Percentiles rank a stretch among this genome's conserved stretches.
Evolutionary conservation across 1,284 basidiomycete species (phyloP).

Genomic region (Cystobasidiaceae sp.): DNA sequence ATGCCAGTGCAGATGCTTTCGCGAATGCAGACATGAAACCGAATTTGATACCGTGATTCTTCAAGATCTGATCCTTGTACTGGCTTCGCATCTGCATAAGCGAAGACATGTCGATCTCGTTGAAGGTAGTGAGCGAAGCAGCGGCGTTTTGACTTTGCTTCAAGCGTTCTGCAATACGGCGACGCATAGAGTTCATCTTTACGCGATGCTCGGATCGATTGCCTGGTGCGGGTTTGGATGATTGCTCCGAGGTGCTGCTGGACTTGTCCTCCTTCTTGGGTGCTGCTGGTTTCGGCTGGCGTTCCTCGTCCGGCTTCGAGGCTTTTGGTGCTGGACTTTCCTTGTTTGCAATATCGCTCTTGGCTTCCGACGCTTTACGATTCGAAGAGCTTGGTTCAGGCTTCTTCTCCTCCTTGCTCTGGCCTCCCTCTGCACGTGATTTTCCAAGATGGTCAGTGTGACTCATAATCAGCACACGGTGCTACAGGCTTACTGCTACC

Average conservation of each 20-base stretch:
- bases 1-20: conserved; percentile 74
- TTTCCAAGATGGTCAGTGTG: neutral
- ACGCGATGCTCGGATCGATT: conserved; percentile 80
- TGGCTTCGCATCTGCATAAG: conserved; percentile 88
- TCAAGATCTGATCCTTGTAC: conserved; percentile 90
- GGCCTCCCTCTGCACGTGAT: conserved; percentile 8
- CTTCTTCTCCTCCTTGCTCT: conserved; percentile 40
- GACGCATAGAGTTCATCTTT: conserved; percentile 97
- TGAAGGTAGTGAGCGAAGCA: conserved; percentile 95
- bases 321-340: conserved; percentile 49
- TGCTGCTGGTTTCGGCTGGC: conserved; percentile 47
- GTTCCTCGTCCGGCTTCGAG: conserved; percentile 5
- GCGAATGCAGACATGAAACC: conserved; percentile 99
- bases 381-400: conserved; percentile 31
- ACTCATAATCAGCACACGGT: neutral
- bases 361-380: conserved; percentile 49
- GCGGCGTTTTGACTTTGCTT: conserved; percentile 98
- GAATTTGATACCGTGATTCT: conserved; percentile 91
- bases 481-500: conserved; percentile 47
- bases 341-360: conserved; percentile 33
- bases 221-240: conserved; percentile 31
- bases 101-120: conserved; percentile 98
- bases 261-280: conserved; percentile 47
- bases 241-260: conserved; percentile 39
- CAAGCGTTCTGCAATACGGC: conserved; percentile 92